phyloP scores from a whole-genome alignment of 192 early-diverging fungal species.

The Tieghemiomyces parasiticus region DNA sequence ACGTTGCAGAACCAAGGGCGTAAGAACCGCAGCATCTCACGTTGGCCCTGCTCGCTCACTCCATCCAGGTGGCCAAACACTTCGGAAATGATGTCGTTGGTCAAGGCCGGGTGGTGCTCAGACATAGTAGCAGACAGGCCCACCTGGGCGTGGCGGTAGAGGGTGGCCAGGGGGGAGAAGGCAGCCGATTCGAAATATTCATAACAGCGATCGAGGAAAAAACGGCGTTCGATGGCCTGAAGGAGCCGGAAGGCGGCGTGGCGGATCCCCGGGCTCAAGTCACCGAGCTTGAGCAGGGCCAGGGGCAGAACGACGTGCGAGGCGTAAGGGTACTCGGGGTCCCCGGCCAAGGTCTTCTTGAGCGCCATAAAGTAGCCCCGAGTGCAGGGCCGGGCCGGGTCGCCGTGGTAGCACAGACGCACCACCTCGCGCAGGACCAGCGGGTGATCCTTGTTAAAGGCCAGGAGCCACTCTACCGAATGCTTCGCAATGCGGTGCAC shows the following conservation, averaged over 20 bases:
- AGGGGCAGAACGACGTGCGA: constrained; percentile 41
- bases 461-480: constrained; percentile 9
- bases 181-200: constrained; percentile 57
- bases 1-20: constrained; percentile 72
- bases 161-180: constrained; percentile 46
- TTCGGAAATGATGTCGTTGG: constrained; percentile 59
- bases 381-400: constrained; percentile 40
- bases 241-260: constrained; percentile 54
- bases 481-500: constrained; percentile 36
- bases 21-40: constrained; percentile 56
- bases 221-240: constrained; percentile 48
- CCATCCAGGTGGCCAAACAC: constrained; percentile 51
- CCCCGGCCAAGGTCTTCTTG: constrained; percentile 45
- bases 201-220: constrained; percentile 38
- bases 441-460: constrained; percentile 32
- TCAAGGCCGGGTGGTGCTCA: constrained; percentile 40
- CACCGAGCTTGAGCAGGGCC: constrained; percentile 67
- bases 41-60: constrained; percentile 37
- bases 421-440: constrained; percentile 45
- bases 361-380: constrained; percentile 63
- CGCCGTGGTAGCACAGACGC: constrained; percentile 54
- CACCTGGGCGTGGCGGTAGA: constrained; percentile 68
- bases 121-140: constrained; percentile 52
- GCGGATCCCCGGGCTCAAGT: constrained; percentile 49
- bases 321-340: constrained; percentile 48